Conservation (phyloP, 441 rosid species). For the Aleurites moluccanus region DNA sequence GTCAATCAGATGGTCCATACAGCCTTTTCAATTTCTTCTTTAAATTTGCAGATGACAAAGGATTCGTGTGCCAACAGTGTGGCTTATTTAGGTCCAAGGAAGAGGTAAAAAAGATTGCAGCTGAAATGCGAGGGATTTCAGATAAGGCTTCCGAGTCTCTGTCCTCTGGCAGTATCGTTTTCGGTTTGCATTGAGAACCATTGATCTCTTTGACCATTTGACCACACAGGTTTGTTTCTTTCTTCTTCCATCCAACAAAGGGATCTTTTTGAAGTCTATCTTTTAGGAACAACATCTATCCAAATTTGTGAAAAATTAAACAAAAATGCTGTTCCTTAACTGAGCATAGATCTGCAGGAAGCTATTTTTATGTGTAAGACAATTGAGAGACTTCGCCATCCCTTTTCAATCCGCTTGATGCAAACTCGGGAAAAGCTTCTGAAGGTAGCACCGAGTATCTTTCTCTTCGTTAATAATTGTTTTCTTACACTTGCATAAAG, state of each 20-base stretch:
- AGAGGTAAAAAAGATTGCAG: constrained; percentile 57
- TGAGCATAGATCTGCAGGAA: constrained; percentile 48
- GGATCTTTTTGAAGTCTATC: not conserved
- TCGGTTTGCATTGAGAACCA: constrained; percentile 4
- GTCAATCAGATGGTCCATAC: constrained; percentile 14
- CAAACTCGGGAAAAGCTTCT: constrained; percentile 78
- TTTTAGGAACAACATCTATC: not conserved
- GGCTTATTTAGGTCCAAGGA: constrained; percentile 63
- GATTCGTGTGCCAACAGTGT: constrained; percentile 84
- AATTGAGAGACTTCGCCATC: constrained; percentile 76
- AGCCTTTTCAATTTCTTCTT: constrained; percentile 12
- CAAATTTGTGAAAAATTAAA: constrained; percentile 13
- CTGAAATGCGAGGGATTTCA: constrained; percentile 47
- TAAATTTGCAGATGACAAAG: constrained; percentile 60
- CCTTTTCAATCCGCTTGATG: constrained; percentile 67
- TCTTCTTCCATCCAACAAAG: not conserved
- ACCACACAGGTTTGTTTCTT: not conserved
- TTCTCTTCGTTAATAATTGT: constrained; percentile 10
- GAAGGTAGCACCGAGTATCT: constrained; percentile 49
- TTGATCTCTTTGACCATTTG: constrained; percentile 1
- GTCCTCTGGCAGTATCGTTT: constrained; percentile 54
- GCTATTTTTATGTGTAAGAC: constrained; percentile 46
- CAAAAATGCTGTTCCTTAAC: constrained; percentile 37
- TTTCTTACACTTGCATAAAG: not conserved
- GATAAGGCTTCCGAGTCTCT: constrained; percentile 41